Base-by-base conservation (phyloP, 371 early-diverging fungal genomes). In the Lichtheimia corymbifera region DNA sequence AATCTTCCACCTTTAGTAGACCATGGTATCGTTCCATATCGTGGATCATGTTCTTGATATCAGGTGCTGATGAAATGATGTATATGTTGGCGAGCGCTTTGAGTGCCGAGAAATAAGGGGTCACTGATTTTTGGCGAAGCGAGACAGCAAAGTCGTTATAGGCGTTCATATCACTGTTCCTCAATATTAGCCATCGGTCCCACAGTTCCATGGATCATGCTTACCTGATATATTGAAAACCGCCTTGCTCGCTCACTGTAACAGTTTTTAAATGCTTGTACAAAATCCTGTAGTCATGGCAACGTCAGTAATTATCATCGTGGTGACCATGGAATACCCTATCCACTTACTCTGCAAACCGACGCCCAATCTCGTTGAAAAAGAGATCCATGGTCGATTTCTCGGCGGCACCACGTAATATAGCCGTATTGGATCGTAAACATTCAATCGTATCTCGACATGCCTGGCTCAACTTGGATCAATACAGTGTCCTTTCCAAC, bases 61-160 rank as follows among this genome's bases (percentile, higher is more conserved):
- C 94, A 13, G 80, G 76, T 5, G 93, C 88, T 13, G 85, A 88
- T 9, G 93, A 88, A 51, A 96, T 89, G 55, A 97, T 89, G 63
- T 89, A 97, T 45, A 97, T 79, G 65, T 96, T 95, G 24, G 94
- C 95, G 7, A 97, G 75, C 50, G 95, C 94, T 77, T 96, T 96
- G 44, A 97, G 77, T 0, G 94, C 96, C 6, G 84, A 70, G 68
- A 96, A 96, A 56, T 91, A 88, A 18, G 91, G 87, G 17, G 88
- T 81, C 17, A 92, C 83, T 1, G 89, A 77, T 11, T 86, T 82
- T 57, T 93, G 91, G 22, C 83, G 80, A 15, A 94, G 81, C 1
- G 85, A 67, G 9, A 65, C 62, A 6, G 78, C 64, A 61, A 84
- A 88, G 18, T 85, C 79, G 63, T 88, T 83, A 70, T 94, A 96